Conservation (phyloP, 176 grass and related monocot species). For the Bothriochloa decipiens region DNA sequence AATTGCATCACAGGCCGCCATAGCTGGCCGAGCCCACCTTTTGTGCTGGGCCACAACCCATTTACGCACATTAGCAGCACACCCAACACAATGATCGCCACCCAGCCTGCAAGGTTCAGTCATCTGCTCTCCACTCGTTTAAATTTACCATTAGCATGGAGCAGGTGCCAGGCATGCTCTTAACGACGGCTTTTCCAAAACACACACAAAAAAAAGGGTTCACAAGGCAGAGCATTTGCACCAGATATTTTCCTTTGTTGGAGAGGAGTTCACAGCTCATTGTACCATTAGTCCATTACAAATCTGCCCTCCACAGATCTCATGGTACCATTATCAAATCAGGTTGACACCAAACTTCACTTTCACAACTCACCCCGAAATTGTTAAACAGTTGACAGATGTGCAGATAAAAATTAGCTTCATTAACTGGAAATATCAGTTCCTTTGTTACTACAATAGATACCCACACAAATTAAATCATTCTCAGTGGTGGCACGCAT, state of each 20-base stretch:
- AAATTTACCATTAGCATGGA: too few species aligned
- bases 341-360: background rate
- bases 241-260: background rate
- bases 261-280: background rate
- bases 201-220: too few species aligned
- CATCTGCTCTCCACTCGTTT: too few species aligned
- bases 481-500: background rate
- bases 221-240: background rate
- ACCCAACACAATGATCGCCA: too few species aligned
- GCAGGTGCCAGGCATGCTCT: too few species aligned
- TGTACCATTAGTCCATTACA: background rate
- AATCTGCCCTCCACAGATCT: background rate
- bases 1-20: background rate
- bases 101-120: too few species aligned
- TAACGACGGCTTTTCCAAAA: too few species aligned
- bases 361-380: background rate
- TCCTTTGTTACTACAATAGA: background rate
- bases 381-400: background rate
- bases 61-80: too few species aligned
- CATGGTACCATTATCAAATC: background rate
- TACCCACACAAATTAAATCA: background rate
- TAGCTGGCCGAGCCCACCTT: too few species aligned
- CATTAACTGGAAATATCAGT: slow-evolving; percentile 17
- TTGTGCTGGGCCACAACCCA: too few species aligned
- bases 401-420: background rate